Conservation (phyloP, 2,329 filamentous ascomycete species). For the Graphilbum sp. region DNA sequence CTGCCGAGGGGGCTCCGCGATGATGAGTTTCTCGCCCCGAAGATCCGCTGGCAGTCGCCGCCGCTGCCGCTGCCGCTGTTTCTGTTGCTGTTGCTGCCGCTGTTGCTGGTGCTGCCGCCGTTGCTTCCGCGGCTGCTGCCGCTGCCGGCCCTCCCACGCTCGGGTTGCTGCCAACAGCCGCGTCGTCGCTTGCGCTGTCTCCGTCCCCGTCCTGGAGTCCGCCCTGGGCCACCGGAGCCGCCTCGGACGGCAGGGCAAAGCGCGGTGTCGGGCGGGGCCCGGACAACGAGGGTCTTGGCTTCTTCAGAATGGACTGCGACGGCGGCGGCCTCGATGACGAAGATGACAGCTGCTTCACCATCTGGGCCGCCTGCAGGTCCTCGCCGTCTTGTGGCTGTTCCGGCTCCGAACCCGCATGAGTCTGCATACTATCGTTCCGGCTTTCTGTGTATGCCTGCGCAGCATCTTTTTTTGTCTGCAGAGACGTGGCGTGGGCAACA, state of each 20-base stretch:
- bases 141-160: slow-evolving; percentile 1
- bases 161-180: slow-evolving; percentile 4
- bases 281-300: slow-evolving; percentile 24
- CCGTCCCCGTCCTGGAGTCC: slow-evolving; percentile 10
- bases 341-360: slow-evolving; percentile 14
- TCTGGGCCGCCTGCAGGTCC: neutral
- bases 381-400: neutral
- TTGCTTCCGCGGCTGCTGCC: too few species aligned
- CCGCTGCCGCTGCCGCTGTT: too few species aligned
- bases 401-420: neutral
- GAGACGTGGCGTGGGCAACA: too few species aligned
- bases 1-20: too few species aligned
- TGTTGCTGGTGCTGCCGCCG: too few species aligned
- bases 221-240: slow-evolving; percentile 5
- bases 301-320: slow-evolving; percentile 43
- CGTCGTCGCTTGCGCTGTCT: neutral
- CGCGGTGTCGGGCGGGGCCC: slow-evolving; percentile 42
- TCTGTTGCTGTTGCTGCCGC: too few species aligned
- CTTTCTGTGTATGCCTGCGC: too few species aligned
- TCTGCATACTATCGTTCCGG: neutral
- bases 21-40: too few species aligned
- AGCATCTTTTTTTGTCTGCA: too few species aligned
- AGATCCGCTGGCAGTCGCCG: too few species aligned
- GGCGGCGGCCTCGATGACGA: slow-evolving; percentile 31
- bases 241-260: slow-evolving; percentile 38